Evolutionary conservation across 306 rosid species (phyloP).

Genomic region (Trifolium repens): DNA sequence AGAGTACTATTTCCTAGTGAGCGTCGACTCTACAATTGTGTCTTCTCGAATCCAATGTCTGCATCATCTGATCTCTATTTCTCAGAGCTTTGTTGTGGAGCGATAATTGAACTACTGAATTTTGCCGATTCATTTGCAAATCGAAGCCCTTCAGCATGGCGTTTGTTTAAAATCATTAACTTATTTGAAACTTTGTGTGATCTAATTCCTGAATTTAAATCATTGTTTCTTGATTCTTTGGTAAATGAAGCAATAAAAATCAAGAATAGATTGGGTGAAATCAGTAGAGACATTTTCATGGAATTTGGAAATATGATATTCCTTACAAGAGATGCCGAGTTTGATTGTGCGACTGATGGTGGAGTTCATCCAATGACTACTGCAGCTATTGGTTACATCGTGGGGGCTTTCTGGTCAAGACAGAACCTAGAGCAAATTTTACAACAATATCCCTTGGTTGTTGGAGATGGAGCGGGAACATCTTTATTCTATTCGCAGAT

Average conservation of each 20-base stretch:
- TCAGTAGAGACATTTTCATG: conserved; percentile 13
- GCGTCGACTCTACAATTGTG: conserved; percentile 60
- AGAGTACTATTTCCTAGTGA: conserved; percentile 74
- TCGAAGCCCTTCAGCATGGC: conserved; percentile 30
- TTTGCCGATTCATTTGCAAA: conserved; percentile 59
- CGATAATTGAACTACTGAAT: conserved; percentile 59
- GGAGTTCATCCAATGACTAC: background rate
- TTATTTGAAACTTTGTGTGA: conserved; percentile 61
- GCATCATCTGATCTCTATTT: conserved; percentile 58
- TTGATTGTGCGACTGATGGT: conserved; percentile 19
- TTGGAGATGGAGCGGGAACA: conserved; percentile 34
- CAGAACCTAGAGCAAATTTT: background rate
- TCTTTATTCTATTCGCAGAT: conserved; percentile 58
- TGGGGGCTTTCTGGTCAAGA: background rate
- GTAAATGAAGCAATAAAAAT: background rate
- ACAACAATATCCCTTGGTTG: conserved; percentile 36
- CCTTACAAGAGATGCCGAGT: background rate
- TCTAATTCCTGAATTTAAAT: conserved; percentile 60
- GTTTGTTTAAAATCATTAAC: conserved; percentile 47
- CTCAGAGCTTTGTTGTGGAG: conserved; percentile 67
- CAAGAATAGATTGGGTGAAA: background rate
- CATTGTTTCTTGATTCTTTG: conserved; percentile 51
- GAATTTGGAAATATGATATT: conserved; percentile 56
- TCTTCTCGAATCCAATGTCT: conserved; percentile 61
- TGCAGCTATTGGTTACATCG: background rate